Base-by-base conservation (phyloP, 805 yeast species). In the Millerago galiae region DNA sequence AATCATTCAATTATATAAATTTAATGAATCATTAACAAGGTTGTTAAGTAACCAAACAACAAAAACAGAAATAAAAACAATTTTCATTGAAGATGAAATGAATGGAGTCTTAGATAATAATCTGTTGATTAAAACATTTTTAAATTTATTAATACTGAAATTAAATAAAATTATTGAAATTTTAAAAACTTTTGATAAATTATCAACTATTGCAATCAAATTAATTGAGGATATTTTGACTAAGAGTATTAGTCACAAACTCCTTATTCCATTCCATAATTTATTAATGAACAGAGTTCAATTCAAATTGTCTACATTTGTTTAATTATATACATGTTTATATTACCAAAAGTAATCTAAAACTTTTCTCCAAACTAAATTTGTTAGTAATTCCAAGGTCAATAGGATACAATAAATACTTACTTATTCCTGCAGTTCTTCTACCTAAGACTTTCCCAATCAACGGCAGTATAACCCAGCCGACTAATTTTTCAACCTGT, bases 361-460 rank as follows among this genome's bases (percentile, higher is more conserved):
- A 4, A 43, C 38, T 32, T 42, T 48, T 16, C 58, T 47, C 59
- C 59, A 56, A 5, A 56, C 34, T 31, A 18, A 15, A 31, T 7
- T 15, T 16, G 16, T 14, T 14, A 10, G 34, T 31, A 14, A 29
- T 15, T 29, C n/a, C 13, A 29, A 13, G 15, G 9, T 29, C 16
- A 29, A 8, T 8, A 9, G 14, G 17, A 14, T 15, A 15, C 9
- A 9, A 10, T 3, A 15, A 9, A 31, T 31, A 31, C 34, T 31
- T 13, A 31, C 34, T 34, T 24, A 28, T 48, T 32, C 68, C 66
- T 24, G 84, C 79, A 47, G 70, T 62, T 48, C 79, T 60, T 49
- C 90, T 70, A 4, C 93, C 93, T 37, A 83, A 48, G 34, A 77
- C 68, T 57, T 79, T 81, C 4, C 90, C 90, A 15, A 80, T 52